Base-by-base conservation (phyloP, 2,329 filamentous ascomycete genomes). In the Neoarthrinium moseri region DNA sequence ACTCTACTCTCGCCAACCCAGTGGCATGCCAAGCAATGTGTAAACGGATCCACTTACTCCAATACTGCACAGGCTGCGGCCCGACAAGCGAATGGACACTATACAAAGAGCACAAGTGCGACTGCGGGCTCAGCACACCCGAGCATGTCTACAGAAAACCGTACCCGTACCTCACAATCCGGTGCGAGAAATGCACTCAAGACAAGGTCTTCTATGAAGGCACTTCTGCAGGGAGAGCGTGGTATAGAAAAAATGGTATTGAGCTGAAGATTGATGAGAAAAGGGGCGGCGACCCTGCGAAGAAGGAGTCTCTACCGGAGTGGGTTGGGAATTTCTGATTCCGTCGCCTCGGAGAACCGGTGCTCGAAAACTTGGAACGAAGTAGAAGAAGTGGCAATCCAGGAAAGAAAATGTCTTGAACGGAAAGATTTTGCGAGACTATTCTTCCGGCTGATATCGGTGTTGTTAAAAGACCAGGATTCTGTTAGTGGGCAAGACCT, bases 11-110 rank as follows among this genome's bases (percentile, higher is more conserved):
- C 26, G 8, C 26, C n/a, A n/a, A 8, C 26, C 26, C 26, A 29
- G 26, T 29, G 26, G 26, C 8, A 29, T n/a, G n/a, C 8, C 26
- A 4, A 17, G 23, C 5, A 24, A 43, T 43, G 40, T 43, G 40
- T 22, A 43, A 32, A 26, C 40, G 30, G 6, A 43, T 43, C 27
- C 30, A 43, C 20, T 29, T 43, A 7, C 12, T 43, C 13, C 26
- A 24, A 33, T 34, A 34, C 27, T 43, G 40, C 18, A 33, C 18
- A 4, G 18, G 27, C 13, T 43, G 40, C 13, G 40, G 40, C 17
- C 40, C 40, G 3, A 43, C 40, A 11, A 7, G 12, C 21, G 40
- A 43, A 17, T 43, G 40, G 40, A 29, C 40, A n/a, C 10, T 43
- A 3, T 22, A 43, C 15, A n/a, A 15, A 21, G 40, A 43, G 33